Base-by-base conservation (phyloP, 1,284 basidiomycete genomes). In the Flammula alnicola region DNA sequence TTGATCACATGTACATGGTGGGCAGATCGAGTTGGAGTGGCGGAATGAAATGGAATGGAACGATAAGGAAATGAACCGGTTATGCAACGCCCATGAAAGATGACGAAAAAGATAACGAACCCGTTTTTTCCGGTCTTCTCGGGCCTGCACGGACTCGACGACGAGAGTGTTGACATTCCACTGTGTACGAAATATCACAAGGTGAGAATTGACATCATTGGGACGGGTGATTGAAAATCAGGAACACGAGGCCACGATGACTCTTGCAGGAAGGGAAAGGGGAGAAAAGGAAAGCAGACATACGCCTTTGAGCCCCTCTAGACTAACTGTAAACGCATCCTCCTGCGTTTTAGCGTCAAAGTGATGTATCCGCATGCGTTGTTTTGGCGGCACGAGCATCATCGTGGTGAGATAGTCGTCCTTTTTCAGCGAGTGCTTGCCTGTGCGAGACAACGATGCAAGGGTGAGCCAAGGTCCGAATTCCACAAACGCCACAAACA, bases 371-470 rank as follows among this genome's bases (percentile, higher is more conserved):
- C 71, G 67, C 53, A 82, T 78, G 54, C 77, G 81, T 61, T 89
- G 85, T 65, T 91, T 91, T 49, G 85, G 83, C 3, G 88, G 86
- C 17, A 78, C 73, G 58, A 80, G 74, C 69, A 90, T 86, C 55
- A 81, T 79, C 2, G 69, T 81, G 33, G 75, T 77, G 43, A 91
- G 68, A 65, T 83, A 88, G 53, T 87, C 83, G 58, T 91, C 88
- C 65, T 87, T 91, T 73, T 88, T 89, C 75, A 80, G 77, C n/a
- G 88, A 88, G 59, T 91, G 88, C 68, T 88, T 89, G 47, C 88
- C 85, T 87, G 59, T 31, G 42, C 12, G 31, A 27, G 35, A 38
- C 36, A 19, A 47, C 44, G 23, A 53, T 40, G 41, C 47, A 51
- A 43, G 23, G 52, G 36, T 42, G 36, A 55, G 47, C 30, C 29